These are phyloP conservation scores for Sporisorium scitamineum DNA, from an alignment of 1,284 basidiomycete species.

Conservation along the genomic window DNA sequence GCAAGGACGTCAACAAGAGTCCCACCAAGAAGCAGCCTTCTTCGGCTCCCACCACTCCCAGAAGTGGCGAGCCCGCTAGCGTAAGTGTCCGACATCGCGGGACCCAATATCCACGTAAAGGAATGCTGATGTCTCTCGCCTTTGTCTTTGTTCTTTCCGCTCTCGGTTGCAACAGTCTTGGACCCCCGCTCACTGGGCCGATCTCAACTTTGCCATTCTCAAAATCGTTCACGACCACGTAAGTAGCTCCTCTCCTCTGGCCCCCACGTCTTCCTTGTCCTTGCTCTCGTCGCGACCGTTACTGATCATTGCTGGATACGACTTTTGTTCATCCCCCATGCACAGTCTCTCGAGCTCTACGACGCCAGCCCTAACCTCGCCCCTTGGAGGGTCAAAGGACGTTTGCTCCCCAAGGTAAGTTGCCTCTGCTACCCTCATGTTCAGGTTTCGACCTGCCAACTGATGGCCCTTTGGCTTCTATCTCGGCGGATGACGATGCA, in stretches of 20 bases:
- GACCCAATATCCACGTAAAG: background rate
- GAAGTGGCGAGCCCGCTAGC: constrained; percentile 10
- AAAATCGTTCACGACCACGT: constrained; percentile 37
- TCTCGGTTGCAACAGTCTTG: constrained; percentile 17
- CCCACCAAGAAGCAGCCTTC: constrained; percentile 21
- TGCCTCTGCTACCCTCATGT: background rate
- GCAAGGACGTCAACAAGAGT: constrained; percentile 24
- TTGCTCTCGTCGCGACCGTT: background rate
- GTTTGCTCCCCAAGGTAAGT: constrained; percentile 36
- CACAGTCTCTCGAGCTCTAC: constrained; percentile 33
- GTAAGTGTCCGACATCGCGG: constrained; percentile 1
- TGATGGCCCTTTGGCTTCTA: too few species aligned
- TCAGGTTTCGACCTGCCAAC: background rate
- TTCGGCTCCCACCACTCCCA: constrained; percentile 10
- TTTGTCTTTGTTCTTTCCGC: too few species aligned
- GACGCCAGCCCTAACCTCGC: constrained; percentile 28
- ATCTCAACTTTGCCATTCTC: constrained; percentile 51
- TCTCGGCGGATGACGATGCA: too few species aligned
- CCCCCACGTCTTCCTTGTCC: background rate
- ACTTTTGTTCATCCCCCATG: too few species aligned
- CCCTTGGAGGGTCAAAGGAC: constrained; percentile 39
- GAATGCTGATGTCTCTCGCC: background rate
- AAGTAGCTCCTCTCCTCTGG: constrained; percentile 3
- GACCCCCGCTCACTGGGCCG: constrained; percentile 20
- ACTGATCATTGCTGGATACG: background rate